These are phyloP conservation scores for Crithidia acanthocephali DNA, from an alignment of 208 protist genomes.

Conservation along the genomic window DNA sequence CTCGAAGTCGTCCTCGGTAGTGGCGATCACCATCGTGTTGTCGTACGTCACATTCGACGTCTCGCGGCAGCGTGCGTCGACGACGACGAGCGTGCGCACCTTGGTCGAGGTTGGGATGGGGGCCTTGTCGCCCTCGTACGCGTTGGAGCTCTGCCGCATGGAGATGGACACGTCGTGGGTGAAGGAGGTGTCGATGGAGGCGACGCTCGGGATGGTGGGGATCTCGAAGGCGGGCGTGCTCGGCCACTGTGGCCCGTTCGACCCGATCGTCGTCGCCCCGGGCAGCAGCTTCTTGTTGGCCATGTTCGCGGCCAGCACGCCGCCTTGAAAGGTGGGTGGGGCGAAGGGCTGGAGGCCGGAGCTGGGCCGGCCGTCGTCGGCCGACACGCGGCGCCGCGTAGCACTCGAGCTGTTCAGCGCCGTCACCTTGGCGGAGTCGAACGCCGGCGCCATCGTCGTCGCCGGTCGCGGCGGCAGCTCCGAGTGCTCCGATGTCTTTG, in stretches of 20 bases:
- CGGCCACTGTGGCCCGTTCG: slow-evolving; percentile 31
- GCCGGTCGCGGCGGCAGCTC: neutral
- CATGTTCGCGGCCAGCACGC: neutral
- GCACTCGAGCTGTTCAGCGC: slow-evolving; percentile 1
- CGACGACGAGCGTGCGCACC: slow-evolving; percentile 70
- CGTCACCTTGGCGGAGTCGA: neutral
- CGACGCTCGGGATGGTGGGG: slow-evolving; percentile 17
- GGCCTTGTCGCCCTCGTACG: slow-evolving; percentile 15
- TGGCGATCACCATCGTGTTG: slow-evolving; percentile 65
- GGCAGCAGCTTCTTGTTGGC: slow-evolving; percentile 13
- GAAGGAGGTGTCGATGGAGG: slow-evolving; percentile 30
- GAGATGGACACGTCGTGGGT: slow-evolving; percentile 27
- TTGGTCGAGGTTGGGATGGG: slow-evolving; percentile 51
- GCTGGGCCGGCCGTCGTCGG: neutral
- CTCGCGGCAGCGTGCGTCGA: slow-evolving; percentile 65
- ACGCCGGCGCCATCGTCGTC: slow-evolving; percentile 5
- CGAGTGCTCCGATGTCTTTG: neutral
- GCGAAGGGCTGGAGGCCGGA: slow-evolving; percentile 13
- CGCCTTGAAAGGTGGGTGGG: neutral
- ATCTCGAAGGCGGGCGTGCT: slow-evolving; percentile 25
- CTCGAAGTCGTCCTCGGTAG: slow-evolving; percentile 71
- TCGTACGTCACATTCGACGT: slow-evolving; percentile 74
- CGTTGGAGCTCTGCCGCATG: slow-evolving; percentile 22
- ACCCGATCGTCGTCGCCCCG: slow-evolving; percentile 17
- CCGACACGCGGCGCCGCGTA: neutral